phyloP scores from a whole-genome alignment of 441 rosid genomes.

The Caryocar brasiliense region DNA sequence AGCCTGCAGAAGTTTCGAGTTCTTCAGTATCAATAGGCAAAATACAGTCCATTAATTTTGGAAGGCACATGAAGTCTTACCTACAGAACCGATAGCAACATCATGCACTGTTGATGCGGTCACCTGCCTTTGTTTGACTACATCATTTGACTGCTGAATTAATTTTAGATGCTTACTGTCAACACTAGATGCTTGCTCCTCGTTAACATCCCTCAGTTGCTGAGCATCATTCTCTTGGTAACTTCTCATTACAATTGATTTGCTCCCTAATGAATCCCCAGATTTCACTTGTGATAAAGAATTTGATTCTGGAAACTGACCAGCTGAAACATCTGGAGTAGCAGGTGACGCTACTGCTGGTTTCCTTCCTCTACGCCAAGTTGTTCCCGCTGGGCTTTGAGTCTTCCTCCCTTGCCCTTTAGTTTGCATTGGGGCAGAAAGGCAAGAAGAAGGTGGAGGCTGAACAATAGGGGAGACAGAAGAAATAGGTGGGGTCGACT shows the following conservation, averaged over 20 bases:
- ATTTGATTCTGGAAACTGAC: slow-evolving; percentile 32
- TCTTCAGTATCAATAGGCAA: slow-evolving; percentile 10
- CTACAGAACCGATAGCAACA: slow-evolving; percentile 13
- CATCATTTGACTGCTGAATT: slow-evolving; percentile 15
- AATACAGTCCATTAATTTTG: too few species aligned
- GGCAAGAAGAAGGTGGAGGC: slow-evolving; percentile 13
- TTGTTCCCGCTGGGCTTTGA: slow-evolving; percentile 43
- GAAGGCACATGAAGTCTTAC: too few species aligned
- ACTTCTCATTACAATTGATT: slow-evolving; percentile 16
- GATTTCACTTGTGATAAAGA: slow-evolving; percentile 21
- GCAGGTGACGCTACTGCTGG: slow-evolving; percentile 25
- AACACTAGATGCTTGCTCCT: slow-evolving; percentile 20
- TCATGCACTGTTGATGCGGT: slow-evolving; percentile 17
- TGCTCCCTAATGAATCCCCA: slow-evolving; percentile 19
- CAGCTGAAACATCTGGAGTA: slow-evolving; percentile 42
- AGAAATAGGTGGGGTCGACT: slow-evolving; percentile 16
- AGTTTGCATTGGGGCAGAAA: slow-evolving; percentile 25
- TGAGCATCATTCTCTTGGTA: slow-evolving; percentile 26
- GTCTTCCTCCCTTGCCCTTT: slow-evolving; percentile 47
- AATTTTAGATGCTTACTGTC: slow-evolving; percentile 18
- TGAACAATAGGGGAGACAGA: slow-evolving; percentile 28
- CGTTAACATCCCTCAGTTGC: slow-evolving; percentile 22
- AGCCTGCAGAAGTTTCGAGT: slow-evolving; percentile 28
- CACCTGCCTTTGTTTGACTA: slow-evolving; percentile 17
- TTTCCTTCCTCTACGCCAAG: slow-evolving; percentile 71